A percentile compares a stretch with the other conserved stretches of the same genome.
Evolutionary conservation across 306 rosid genomes (phyloP).

Genomic region (Cicer arietinum): DNA sequence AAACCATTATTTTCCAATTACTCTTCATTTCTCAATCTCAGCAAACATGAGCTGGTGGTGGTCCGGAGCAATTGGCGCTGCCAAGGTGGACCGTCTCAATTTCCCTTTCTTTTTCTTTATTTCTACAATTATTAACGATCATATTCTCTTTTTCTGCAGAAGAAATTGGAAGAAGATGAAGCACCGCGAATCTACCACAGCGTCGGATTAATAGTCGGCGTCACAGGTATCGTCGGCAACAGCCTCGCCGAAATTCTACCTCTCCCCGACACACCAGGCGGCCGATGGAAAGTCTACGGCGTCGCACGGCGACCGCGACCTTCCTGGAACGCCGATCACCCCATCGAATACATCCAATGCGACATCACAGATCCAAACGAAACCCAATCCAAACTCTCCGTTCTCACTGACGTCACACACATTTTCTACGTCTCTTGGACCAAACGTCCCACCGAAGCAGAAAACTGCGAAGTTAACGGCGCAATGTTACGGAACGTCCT

Average conservation of each 20-base stretch:
- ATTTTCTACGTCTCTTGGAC: constrained; percentile 72
- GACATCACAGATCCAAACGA: constrained; percentile 65
- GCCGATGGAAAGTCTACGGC: constrained; percentile 84
- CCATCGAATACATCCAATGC: constrained; percentile 71
- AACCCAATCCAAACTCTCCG: constrained; percentile 62
- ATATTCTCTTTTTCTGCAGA: constrained; percentile 46
- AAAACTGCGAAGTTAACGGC: constrained; percentile 65
- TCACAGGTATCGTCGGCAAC: constrained; percentile 79
- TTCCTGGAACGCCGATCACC: constrained; percentile 71
- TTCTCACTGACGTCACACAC: constrained; percentile 68
- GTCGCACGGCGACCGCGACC: constrained; percentile 80
- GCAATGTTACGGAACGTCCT: constrained; percentile 64
- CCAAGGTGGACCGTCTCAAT: constrained; percentile 33
- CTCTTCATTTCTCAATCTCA: background rate
- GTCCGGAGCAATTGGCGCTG: constrained; percentile 55
- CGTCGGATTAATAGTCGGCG: constrained; percentile 67
- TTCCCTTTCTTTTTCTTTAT: background rate
- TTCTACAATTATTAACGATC: background rate
- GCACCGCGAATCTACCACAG: constrained; percentile 50
- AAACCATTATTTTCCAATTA: too few relatives aligned
- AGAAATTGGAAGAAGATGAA: constrained; percentile 64
- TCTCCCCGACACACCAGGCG: constrained; percentile 76
- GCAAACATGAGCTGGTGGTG: constrained; percentile 52
- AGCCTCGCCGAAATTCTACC: constrained; percentile 89
- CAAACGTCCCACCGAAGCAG: constrained; percentile 54